Percentiles rank a stretch among this genome's conserved stretches.
phyloP scores from a whole-genome alignment of 1,139 yeast genomes.

The Insectozyma bohioensis region DNA sequence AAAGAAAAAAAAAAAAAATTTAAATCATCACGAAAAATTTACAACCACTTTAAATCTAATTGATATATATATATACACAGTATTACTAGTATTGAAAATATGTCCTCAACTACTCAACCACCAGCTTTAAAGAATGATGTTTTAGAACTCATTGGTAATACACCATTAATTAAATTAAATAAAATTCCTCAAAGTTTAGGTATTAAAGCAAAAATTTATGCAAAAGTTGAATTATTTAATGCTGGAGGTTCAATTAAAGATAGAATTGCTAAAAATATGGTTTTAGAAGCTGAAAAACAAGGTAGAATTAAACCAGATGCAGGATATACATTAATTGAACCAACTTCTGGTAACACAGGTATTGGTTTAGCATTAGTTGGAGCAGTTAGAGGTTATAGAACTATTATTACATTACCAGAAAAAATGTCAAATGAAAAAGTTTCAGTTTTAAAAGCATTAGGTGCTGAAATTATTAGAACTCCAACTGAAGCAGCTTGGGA shows the following conservation, averaged over 20 bases:
- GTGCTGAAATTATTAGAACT: slow-evolving; percentile 89
- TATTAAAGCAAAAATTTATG: slow-evolving; percentile 60
- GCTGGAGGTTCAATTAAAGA: slow-evolving; percentile 75
- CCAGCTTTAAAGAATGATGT: slow-evolving; percentile 41
- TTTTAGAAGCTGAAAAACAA: slow-evolving; percentile 76
- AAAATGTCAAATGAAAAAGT: slow-evolving; percentile 93
- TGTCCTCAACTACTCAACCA: slow-evolving; percentile 15
- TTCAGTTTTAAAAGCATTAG: slow-evolving; percentile 82
- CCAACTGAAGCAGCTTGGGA: slow-evolving; percentile 96
- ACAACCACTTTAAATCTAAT: too few species aligned
- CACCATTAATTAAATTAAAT: slow-evolving; percentile 75
- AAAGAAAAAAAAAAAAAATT: slow-evolving; percentile 5
- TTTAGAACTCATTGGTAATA: slow-evolving; percentile 76
- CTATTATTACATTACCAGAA: slow-evolving; percentile 87
- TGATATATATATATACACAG: too few species aligned
- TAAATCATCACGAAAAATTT: neutral
- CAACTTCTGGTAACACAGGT: slow-evolving; percentile 89
- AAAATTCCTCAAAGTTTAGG: slow-evolving; percentile 77
- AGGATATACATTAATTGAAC: slow-evolving; percentile 83
- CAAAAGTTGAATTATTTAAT: slow-evolving; percentile 65
- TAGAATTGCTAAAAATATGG: slow-evolving; percentile 66
- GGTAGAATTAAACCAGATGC: slow-evolving; percentile 69
- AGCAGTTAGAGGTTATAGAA: slow-evolving; percentile 84
- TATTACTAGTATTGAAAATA: too few species aligned
- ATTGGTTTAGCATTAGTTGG: slow-evolving; percentile 87